Evolutionary conservation across 306 rosid species (phyloP).

Genomic region (Potentilla sterilis): DNA sequence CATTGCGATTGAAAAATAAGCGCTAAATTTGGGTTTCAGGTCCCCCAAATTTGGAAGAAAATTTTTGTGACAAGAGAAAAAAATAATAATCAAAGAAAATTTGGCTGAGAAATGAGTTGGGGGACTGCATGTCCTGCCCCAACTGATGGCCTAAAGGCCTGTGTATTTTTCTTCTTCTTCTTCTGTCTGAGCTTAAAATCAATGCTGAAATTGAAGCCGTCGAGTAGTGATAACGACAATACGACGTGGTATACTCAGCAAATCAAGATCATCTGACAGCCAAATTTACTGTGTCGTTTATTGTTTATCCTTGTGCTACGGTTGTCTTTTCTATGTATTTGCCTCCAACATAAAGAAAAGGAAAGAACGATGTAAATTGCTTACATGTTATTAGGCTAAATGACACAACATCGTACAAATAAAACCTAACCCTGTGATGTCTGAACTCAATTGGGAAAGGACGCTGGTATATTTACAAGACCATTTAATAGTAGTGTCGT

Average conservation of each 20-base stretch:
- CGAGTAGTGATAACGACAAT: neutral
- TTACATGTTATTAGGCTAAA: neutral
- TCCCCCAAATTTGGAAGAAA: constrained; percentile 40
- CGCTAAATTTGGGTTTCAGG: constrained; percentile 41
- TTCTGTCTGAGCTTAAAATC: too few species aligned
- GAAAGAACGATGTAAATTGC: neutral
- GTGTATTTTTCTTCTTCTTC: too few species aligned
- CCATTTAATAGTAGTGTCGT: neutral
- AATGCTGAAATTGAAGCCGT: neutral
- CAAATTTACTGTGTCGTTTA: neutral
- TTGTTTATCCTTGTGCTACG: neutral
- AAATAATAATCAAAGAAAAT: constrained; percentile 11
- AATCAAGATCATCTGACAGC: neutral
- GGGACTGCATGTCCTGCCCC: too few species aligned
- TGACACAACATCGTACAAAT: neutral
- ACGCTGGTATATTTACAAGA: neutral
- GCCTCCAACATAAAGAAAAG: neutral
- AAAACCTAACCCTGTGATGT: neutral
- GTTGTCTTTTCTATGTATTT: neutral
- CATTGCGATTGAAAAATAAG: constrained; percentile 28
- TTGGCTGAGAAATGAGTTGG: constrained; percentile 22
- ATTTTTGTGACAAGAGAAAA: neutral
- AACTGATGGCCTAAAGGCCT: too few species aligned
- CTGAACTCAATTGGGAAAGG: neutral
- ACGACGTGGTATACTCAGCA: neutral